Base-by-base conservation (phyloP, 106 monocot species). In the Xerophyta viscosa region DNA sequence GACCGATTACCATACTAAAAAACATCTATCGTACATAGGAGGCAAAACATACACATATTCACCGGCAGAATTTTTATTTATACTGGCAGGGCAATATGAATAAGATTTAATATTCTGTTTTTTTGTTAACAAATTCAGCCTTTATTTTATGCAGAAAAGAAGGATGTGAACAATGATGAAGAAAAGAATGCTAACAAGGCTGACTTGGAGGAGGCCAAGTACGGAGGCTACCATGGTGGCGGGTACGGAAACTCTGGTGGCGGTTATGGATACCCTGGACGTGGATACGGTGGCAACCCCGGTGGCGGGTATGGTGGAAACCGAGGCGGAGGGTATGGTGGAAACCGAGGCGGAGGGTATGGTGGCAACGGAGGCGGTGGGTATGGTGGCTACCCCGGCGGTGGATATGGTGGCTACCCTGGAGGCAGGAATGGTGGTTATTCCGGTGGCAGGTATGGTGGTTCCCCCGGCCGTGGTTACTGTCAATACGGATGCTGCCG, bases 401-500 rank as follows among this genome's bases (percentile, higher is more conserved):
- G 48, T 4, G 37, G 54, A 14, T 47, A 41, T 10, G 39, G 31
- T 4, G 27, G 51, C 33, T 33, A 33, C 33, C 33, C 33, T 33
- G 33, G 43, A 4, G 24, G 27, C 4, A 17, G 27, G 27, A 26
- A 29, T 0, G 53, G 29, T 30, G 53, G 31, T 20, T 29, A 29
- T 6, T 30, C 29, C 10, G 53, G 53, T n/a, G 53, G 53, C 15
- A 30, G 53, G 20, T 14, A 20, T 19, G 53, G 53, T 54, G 53
- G 51, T 20, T 47, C 19, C 47, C 47, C 47, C 9, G 61, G 60
- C 0, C 37, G 64, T 0, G 61, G 70, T 3, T 41, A 54, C 59
- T 56, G 63, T 46, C 17, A 56, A 25, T 63, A 53, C 25, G 71
- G 77, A 13, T 71, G 77, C 58, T 72, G 77, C 71, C 31, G 50